Evolutionary conservation across 2,329 filamentous ascomycete species (phyloP), one percentile per base, ranked within the genome.

Genomic region (Lithohypha guttulata): DNA sequence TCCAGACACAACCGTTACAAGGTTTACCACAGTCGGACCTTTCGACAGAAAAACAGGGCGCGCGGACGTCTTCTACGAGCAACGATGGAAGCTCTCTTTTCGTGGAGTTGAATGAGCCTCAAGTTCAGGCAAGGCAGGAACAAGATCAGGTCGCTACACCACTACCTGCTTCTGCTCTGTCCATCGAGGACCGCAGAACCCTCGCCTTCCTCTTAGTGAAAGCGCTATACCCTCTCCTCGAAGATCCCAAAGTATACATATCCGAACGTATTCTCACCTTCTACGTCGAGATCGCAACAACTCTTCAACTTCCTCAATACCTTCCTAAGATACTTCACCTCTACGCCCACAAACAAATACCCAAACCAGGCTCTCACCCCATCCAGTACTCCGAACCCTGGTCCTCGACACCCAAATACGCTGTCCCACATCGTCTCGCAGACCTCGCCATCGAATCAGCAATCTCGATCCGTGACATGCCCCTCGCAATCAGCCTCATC

Each of bases 261-360:
- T 82, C 83, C 3, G 75, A 80, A 6, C 65, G 71, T 20, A 66
- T 89, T 22, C 73, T 96, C 26, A 67, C 73, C 42, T 60, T 73
- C 50, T 96, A 95, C 59, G 78, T 93, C 45, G 69, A 74, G 25
- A 75, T 84, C 30, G 85, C 94, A 58, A 70, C 78, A 19, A 70
- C 78, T 8, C 72, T 96, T 29, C 73, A 77, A 45, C 77, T 73
- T 41, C 79, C 85, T 2, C 75, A 84, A 48, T 78, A 82, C 30
- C 74, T 96, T 46, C 85, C 89, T 5, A 73, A 79, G 43, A 75
- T 86, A 28, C 81, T 98, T 54, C 66, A 78, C 41, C 70, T 95
- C 38, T 96, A 89, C 58, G 84, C 84, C 34, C 75, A 75, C 51
- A 98, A 96, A 60, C 81, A 84, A 7, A 66, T 77, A 46, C 82